Evolutionary conservation across 108 stramenopile genomes (phyloP).

Genomic region (Mayamaea pseudoterrestris): DNA sequence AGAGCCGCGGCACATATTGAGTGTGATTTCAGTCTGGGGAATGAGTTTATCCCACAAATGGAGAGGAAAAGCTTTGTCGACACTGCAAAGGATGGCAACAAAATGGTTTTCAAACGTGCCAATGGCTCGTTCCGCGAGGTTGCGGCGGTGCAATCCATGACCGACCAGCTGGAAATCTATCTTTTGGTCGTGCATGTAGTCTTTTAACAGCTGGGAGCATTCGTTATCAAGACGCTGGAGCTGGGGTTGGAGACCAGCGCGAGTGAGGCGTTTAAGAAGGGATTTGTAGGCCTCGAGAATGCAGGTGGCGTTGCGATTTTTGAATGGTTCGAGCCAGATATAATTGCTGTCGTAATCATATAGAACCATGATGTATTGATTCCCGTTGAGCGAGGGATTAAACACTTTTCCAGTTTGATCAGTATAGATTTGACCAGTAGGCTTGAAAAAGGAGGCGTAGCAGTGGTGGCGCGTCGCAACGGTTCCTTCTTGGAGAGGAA

Average conservation of each 20-base stretch:
- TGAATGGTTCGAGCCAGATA: conserved; percentile 17
- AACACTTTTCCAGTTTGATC: conserved; percentile 29
- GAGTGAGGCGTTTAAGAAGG: neutral
- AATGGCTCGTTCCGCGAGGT: conserved; percentile 43
- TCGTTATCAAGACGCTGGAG: conserved; percentile 21
- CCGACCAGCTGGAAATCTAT: conserved; percentile 21
- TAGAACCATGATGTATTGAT: conserved; percentile 19
- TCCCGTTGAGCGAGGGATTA: conserved; percentile 9
- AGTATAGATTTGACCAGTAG: conserved; percentile 12
- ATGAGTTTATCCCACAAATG: conserved; percentile 19
- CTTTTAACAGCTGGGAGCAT: conserved; percentile 4
- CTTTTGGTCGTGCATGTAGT: conserved; percentile 1
- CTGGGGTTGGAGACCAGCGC: conserved; percentile 6
- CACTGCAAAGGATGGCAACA: conserved; percentile 21
- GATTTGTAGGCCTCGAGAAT: conserved; percentile 1
- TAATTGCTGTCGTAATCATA: conserved; percentile 23
- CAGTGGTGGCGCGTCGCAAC: conserved; percentile 4
- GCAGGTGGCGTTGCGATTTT: neutral
- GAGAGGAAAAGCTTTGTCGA: conserved; percentile 14
- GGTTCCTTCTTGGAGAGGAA: neutral
- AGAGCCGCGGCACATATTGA: conserved; percentile 27
- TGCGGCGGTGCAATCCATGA: conserved; percentile 17
- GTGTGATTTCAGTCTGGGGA: conserved; percentile 15
- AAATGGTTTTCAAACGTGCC: conserved; percentile 36
- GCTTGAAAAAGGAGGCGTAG: conserved; percentile 4